Percentiles rank a stretch among this genome's conserved stretches.
Conservation (phyloP, 352 stramenopile species). For the Phytopythium ostracodes region DNA sequence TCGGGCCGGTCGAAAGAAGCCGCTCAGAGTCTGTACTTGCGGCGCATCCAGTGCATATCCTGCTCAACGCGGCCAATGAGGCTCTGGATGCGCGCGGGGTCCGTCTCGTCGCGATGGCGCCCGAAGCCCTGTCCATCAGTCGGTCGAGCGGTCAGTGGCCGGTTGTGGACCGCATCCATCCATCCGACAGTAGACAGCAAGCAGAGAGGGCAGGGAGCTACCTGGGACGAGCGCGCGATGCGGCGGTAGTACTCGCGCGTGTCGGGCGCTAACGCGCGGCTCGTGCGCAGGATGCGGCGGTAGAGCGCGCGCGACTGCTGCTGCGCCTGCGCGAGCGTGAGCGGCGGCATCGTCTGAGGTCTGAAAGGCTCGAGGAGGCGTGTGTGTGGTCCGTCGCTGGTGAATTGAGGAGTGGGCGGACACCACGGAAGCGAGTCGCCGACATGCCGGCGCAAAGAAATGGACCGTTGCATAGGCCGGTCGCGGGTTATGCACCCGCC, state of each 20-base stretch:
- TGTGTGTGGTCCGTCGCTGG: neutral
- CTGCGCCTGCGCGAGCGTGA: conserved; percentile 11
- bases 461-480: neutral
- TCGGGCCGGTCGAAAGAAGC: no score
- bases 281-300: conserved; percentile 38
- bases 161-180: neutral
- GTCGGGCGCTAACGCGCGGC: conserved; percentile 32
- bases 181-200: neutral
- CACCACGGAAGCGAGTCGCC: neutral
- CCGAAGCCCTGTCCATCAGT: conserved; percentile 24
- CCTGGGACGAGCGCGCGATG: conserved; percentile 32
- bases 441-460: neutral
- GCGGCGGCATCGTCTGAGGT: conserved; percentile 2
- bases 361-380: neutral
- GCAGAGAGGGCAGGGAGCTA: conserved; percentile 1
- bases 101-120: conserved; percentile 26
- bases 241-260: conserved; percentile 39
- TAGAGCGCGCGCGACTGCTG: conserved; percentile 31
- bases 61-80: conserved; percentile 31
- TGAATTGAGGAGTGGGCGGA: neutral
- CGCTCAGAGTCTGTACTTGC: conserved; percentile 27
- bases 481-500: neutral
- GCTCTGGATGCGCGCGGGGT: conserved; percentile 28
- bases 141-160: neutral
- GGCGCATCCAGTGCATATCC: conserved; percentile 45